Evolutionary conservation across 768 basidiomycete genomes (phyloP).

Genomic region (Phanerochaete sordida): DNA sequence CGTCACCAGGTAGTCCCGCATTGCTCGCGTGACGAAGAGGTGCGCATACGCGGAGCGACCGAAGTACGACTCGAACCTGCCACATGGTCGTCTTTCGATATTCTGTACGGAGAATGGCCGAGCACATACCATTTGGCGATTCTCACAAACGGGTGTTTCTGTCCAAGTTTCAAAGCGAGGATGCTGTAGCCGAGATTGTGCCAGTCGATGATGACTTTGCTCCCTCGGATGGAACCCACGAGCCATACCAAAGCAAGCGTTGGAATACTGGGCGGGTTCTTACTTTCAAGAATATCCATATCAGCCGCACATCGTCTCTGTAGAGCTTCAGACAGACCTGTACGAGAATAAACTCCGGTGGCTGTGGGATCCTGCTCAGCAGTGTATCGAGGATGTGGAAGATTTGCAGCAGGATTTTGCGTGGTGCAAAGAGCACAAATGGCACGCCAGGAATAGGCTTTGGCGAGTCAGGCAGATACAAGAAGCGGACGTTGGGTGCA

Average conservation of each 20-base stretch:
- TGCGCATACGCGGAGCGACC: conserved; percentile 84
- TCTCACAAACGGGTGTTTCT: conserved; percentile 62
- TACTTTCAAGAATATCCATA: conserved; percentile 8
- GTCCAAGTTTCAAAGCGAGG: conserved; percentile 77
- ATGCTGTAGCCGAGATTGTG: conserved; percentile 97
- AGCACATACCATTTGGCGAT: conserved; percentile 65
- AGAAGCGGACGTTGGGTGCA: conserved; percentile 58
- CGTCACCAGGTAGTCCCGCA: conserved; percentile 65
- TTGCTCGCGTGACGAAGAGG: conserved; percentile 88
- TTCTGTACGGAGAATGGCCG: not conserved
- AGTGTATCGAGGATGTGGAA: conserved; percentile 58
- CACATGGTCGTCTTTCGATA: not conserved
- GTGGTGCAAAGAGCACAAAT: conserved; percentile 69
- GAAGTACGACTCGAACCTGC: conserved; percentile 81
- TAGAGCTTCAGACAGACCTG: conserved; percentile 54
- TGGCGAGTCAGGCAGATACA: conserved; percentile 68
- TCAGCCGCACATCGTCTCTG: not conserved
- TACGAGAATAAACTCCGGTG: conserved; percentile 83
- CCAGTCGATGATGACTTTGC: conserved; percentile 96
- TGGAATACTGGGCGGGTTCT: conserved; percentile 98
- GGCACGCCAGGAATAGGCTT: conserved; percentile 49
- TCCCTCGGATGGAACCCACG: conserved; percentile 60
- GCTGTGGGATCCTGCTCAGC: conserved; percentile 52
- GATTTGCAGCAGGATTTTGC: conserved; percentile 77
- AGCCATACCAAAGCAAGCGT: conserved; percentile 85